Percentiles rank a stretch among this genome's conserved stretches.
Evolutionary conservation across 129 eudicot species (phyloP).

Genomic region (Centaurea solstitialis): DNA sequence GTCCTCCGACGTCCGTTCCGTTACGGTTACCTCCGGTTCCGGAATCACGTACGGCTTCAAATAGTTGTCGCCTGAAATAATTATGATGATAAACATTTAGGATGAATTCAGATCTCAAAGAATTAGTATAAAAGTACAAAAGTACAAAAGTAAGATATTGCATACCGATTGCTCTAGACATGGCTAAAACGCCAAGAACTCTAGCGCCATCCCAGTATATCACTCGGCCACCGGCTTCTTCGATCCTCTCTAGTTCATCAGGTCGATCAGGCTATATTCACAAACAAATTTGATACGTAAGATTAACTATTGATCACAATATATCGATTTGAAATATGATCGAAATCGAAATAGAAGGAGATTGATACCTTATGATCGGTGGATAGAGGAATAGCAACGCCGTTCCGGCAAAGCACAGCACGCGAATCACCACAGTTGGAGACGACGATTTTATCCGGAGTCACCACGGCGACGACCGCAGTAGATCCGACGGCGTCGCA

Average conservation of each 20-base stretch:
- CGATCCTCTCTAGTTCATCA: constrained; percentile 72
- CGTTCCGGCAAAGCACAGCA: constrained; percentile 83
- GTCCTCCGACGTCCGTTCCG: constrained; percentile 70
- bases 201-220: constrained; percentile 98
- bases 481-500: constrained; percentile 98
- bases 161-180: constrained; percentile 98
- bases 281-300: not conserved
- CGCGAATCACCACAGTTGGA: constrained; percentile 96
- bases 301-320: not conserved
- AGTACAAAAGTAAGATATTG: no score
- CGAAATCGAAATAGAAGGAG: not conserved
- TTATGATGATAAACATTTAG: not conserved
- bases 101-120: constrained; percentile 5
- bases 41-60: constrained; percentile 91
- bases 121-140: no score
- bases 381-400: constrained; percentile 85
- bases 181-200: constrained; percentile 90
- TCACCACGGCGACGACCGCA: constrained; percentile 82
- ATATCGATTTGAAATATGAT: not conserved
- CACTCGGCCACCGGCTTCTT: constrained; percentile 93
- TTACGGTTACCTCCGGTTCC: constrained; percentile 93
- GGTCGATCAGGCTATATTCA: constrained; percentile 80
- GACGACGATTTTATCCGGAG: constrained; percentile 68
- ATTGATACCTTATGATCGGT: constrained; percentile 74
- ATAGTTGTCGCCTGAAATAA: constrained; percentile 65